Evolutionary conservation across 2,329 filamentous ascomycete genomes (phyloP), one percentile per base, ranked within the genome.

Genomic region (Dactylellina drechsleri): DNA sequence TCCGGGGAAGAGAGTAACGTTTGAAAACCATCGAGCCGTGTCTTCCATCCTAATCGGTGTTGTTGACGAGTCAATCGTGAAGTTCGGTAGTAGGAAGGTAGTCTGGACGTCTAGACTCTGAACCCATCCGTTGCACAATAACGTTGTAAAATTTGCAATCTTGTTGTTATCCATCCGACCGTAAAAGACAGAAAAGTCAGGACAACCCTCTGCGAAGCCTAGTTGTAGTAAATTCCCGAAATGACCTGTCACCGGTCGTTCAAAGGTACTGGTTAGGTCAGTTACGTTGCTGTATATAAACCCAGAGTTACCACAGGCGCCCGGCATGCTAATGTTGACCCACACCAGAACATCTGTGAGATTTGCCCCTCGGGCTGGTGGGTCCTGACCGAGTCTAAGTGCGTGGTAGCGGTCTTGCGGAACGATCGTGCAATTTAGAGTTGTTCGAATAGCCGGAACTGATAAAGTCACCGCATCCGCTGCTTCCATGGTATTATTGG

Each of bases 401-500:
- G 90, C 88, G 28, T 90, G 87, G 74, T 88, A 85, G 18, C 88
- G 88, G 84, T 90, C 89, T 88, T 88, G 90, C 8, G 88, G 88
- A 28, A 91, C 88, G 12, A 87, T 87, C 57, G 84, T 85, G 56
- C 88, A 77, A 40, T 74, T 77, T 23, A 77, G 49, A 4, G 45
- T n/a, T 31, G 74, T 10, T 6, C 74, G 41, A 4, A 77, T 20
- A 87, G 72, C 84, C 85, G 82, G 90, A 89, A 77, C 85, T 86
- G 81, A 89, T 89, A 66, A 84, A 86, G 82, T 91, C 87, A 79
- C 86, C 84, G 78, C 87, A 87, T 76, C 90, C 84, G 62, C 88
- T 73, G 87, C 84, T 82, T 90, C 90, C 83, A 90, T 88, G 77
- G 90, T 88, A 78, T 90, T 90, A 84, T 90, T 90, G 81, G 90